Evolutionary conservation across 225 moss, liverwort and hornwort species (phyloP), one percentile per base, ranked within the genome.

Genomic region (Rhytidiadelphus loreus): DNA sequence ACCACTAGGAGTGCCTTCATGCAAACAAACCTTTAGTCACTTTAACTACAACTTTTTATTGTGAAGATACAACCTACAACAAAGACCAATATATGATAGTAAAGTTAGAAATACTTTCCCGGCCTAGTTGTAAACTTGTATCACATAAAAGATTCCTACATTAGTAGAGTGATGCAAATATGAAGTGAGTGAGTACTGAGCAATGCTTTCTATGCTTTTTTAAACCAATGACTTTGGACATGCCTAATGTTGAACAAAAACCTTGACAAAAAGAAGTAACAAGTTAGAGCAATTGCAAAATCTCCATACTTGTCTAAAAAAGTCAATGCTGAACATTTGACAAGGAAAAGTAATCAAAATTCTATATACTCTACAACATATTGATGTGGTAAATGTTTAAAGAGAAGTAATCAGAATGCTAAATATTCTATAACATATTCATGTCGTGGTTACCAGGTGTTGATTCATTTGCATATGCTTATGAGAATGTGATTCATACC

Each of bases 341-440:
- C 18, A 46, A 46, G 0, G 6, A n/a, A n/a, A 72, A 44, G 6
- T 28, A 44, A 44, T 72, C 16, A 44, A 72, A 44, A 44, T 16
- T 9, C 10, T 28, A 28, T 44, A 14, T 44, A 44, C 16, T 17
- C 28, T 25, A 70, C 25, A 8, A 13, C 3, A 70, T 41, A 41
- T 0, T 3, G 0, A n/a, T 0, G 10, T 66, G 12, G 30, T 15
- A 46, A 9, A 7, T n/a, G n/a, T n/a, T n/a, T n/a, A n/a, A n/a
- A n/a, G n/a, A n/a, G 46, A 46, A 46, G 46, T 46, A 46, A 46
- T 46, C 46, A 46, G 35, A 65, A 65, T 35, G 19, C 35, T 19
- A 65, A 17, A 35, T 65, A 35, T 33, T 10, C 19, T 15, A 62
- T 62, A 16, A 7, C 16, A 62, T 62, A 30, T 3, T 8, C 3